Conservation (phyloP, 2,329 filamentous ascomycete species). For the Penicillium sp. region DNA sequence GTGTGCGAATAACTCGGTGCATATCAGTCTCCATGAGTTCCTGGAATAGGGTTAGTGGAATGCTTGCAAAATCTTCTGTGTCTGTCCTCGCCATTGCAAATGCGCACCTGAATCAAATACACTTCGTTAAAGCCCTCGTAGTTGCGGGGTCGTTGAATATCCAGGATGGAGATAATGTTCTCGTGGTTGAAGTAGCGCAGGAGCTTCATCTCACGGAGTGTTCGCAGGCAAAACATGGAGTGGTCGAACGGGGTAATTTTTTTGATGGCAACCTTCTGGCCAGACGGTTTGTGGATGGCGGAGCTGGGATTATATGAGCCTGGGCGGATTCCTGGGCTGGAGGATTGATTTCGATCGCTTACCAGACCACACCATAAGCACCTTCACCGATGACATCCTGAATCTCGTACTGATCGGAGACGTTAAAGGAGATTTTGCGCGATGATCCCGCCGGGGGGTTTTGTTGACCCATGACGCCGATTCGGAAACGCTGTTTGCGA, state of each 20-base stretch:
- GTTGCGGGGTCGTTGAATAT: constrained; percentile 96
- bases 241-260: constrained; percentile 99
- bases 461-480: constrained; percentile 47
- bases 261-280: constrained; percentile 99
- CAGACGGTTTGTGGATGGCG: constrained; percentile 94
- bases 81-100: background rate
- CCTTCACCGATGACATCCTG: constrained; percentile 99
- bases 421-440: constrained; percentile 99
- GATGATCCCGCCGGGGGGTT: constrained; percentile 59
- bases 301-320: constrained; percentile 62
- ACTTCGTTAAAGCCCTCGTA: constrained; percentile 97
- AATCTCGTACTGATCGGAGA: constrained; percentile 99
- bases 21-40: constrained; percentile 99
- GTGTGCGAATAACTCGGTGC: constrained; percentile 97
- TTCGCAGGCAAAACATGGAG: constrained; percentile 97
- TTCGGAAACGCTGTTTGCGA: constrained; percentile 7
- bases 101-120: constrained; percentile 89
- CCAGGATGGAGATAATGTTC: constrained; percentile 99
- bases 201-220: constrained; percentile 98
- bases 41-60: constrained; percentile 48
- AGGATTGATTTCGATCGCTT: constrained; percentile 46
- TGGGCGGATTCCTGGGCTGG: background rate
- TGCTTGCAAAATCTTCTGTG: background rate
- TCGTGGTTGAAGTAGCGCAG: constrained; percentile 99
- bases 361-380: constrained; percentile 98